Base-by-base conservation (phyloP, 2,329 filamentous ascomycete genomes). In the Fusarium bactridioides region DNA sequence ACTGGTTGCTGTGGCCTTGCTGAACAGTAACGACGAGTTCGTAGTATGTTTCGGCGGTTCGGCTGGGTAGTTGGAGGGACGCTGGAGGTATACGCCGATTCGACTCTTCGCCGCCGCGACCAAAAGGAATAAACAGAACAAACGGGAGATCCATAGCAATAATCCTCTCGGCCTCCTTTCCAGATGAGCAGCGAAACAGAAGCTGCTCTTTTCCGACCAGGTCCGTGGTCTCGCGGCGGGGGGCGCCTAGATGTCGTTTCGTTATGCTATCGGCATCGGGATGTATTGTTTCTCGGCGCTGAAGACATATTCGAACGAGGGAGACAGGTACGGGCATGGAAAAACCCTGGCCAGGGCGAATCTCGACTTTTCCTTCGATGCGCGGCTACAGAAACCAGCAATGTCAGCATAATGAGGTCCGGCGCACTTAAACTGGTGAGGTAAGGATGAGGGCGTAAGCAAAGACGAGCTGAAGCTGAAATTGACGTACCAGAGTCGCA, bases 121-220 rank as follows among this genome's bases (percentile, higher is more conserved):
- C 95, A 79, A 95, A 98, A 5, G 96, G 96, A 80, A 99, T 98
- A 82, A 98, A 98, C 65, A 99, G 89, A 45, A 98, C 93, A 80
- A 99, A 99, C 2, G 96, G 96, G 23, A 99, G 86, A 81, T 99
- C 96, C 96, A 99, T 98, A 76, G 93, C 92, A 71, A 98, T 91
- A 66, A 99, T 92, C 77, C 90, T 93, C 80, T 98, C 96, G 51
- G 92, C 91, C 79, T 97, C 94, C 80, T 90, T 93, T 51, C 94
- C 95, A 6, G 92, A 88, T 4, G 92, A 88, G 82, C 95, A 97
- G 74, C 95, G 91, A 81, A 95, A 98, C 61, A 99, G 85, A 40
- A 98, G 86, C 83, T 97, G 92, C 84, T 99, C 96, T 81, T 98
- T 98, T 74, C 96, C 96, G 51, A 99, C 95, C 47, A 97, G 90